phyloP scores from a whole-genome alignment of 768 basidiomycete genomes.

The Glaciozyma martinii region DNA sequence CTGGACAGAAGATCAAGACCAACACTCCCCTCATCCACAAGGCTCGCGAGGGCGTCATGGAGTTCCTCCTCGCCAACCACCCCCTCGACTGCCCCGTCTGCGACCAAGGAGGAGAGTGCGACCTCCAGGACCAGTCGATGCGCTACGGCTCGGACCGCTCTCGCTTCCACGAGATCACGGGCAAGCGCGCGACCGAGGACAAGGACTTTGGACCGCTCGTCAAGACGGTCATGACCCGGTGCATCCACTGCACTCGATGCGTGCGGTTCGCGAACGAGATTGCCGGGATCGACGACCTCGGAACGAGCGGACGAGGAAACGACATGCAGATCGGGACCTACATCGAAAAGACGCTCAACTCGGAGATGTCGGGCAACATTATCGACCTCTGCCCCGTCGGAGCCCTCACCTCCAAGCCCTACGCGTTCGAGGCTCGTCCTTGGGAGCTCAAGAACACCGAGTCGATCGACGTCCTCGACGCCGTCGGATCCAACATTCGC shows the following conservation, averaged over 20 bases:
- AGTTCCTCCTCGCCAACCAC: conserved; percentile 93
- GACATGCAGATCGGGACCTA: conserved; percentile 98
- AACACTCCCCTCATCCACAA: conserved; percentile 41
- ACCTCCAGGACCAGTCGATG: conserved; percentile 98
- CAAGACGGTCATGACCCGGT: conserved; percentile 97
- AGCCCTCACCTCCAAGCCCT: conserved; percentile 94
- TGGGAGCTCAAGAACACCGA: conserved; percentile 99
- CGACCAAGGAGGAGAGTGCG: conserved; percentile 98
- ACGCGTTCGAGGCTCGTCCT: conserved; percentile 91
- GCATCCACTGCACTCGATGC: conserved; percentile 98
- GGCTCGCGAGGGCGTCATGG: conserved; percentile 77
- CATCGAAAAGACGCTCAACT: conserved; percentile 93
- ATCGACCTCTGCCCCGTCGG: conserved; percentile 97
- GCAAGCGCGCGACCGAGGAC: conserved; percentile 96
- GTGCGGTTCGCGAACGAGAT: conserved; percentile 99
- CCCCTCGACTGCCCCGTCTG: conserved; percentile 98
- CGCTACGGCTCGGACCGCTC: conserved; percentile 95
- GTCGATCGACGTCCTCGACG: conserved; percentile 89
- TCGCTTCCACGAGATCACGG: conserved; percentile 95
- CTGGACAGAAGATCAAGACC: conserved; percentile 38
- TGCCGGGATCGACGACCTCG: conserved; percentile 93
- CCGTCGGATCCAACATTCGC: conserved; percentile 90
- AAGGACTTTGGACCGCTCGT: conserved; percentile 96
- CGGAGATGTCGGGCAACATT: conserved; percentile 93
- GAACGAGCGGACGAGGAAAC: conserved; percentile 93